These are phyloP conservation scores for Casuarina equisetifolia DNA, from an alignment of 306 rosid genomes.

Conservation along the genomic window DNA sequence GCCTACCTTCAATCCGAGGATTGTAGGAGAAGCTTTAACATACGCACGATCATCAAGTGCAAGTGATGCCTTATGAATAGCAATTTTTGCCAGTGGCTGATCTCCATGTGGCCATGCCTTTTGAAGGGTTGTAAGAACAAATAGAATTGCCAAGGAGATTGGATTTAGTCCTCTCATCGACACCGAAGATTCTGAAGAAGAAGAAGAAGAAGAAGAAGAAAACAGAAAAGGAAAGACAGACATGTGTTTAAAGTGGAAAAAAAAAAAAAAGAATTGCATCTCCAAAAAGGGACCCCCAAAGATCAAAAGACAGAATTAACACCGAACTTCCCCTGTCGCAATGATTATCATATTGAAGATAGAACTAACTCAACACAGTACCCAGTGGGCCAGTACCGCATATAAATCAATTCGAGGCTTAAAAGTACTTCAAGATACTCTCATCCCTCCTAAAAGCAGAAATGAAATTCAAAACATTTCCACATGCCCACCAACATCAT, in stretches of 20 bases:
- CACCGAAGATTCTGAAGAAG: constrained; percentile 21
- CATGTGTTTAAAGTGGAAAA: not conserved
- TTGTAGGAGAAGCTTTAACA: constrained; percentile 51
- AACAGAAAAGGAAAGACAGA: not conserved
- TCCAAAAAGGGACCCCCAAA: not conserved
- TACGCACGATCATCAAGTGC: constrained; percentile 54
- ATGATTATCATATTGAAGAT: not conserved
- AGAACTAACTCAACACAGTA: not conserved
- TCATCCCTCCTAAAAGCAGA: not conserved
- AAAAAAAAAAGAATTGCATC: not conserved
- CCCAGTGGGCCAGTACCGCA: not conserved
- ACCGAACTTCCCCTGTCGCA: not conserved
- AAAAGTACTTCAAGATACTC: not conserved
- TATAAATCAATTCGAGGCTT: not conserved
- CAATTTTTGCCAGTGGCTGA: constrained; percentile 69
- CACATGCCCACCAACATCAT: not conserved
- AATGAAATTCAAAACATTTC: not conserved
- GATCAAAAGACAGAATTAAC: not conserved
- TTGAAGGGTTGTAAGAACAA: constrained; percentile 41
- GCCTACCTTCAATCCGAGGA: constrained; percentile 68
- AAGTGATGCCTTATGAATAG: constrained; percentile 48
- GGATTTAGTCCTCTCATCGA: constrained; percentile 40
- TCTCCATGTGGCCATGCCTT: constrained; percentile 54
- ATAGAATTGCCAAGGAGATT: constrained; percentile 35
- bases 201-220: not conserved